Evolutionary conservation across 2,329 filamentous ascomycete species (phyloP), one percentile per base, ranked within the genome.

Genomic region (Incumbomyces delicatus): DNA sequence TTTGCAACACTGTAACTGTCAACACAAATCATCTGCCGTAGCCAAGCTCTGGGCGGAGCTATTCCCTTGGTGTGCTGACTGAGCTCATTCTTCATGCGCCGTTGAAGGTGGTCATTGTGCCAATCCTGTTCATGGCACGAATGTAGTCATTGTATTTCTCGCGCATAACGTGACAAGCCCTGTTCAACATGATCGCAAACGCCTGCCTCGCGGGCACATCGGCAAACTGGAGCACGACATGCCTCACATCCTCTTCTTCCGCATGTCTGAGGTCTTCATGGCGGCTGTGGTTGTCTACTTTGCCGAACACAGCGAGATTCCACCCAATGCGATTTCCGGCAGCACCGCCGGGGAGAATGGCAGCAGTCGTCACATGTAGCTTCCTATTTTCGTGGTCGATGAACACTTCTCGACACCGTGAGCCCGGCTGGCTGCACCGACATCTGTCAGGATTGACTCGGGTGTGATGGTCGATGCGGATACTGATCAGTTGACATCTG

Each of bases 271-370:
- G 13, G 20, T 40, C 43, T 18, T 46, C 3, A 36, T 36, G 41
- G 12, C 7, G 13, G 37, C 22, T 29, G 37, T 20, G 16, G 29
- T 43, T 22, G n/a, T 14, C 22, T n/a, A 35, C 17, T 20, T 18
- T 13, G 13, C 44, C 38, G 34, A 47, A 41, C 12, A 47, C 36
- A n/a, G 44, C 44, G n/a, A 47, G 5, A 22, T 47, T 47, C 44
- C 44, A 47, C 13, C 8, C 35, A 8, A 29, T 22, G 10, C 29
- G 16, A 5, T 46, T 13, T 17, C 41, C 33, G 16, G 3, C 22
- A n/a, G n/a, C n/a, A n/a, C n/a, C n/a, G n/a, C 13, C 12, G 12
- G 2, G 20, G 8, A 12, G 30, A 2, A 17, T 18, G 22, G 22
- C 13, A 16, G 22, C 13, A 16, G 35, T 44, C 32, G 7, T 44